Conservation (phyloP, 768 basidiomycete species). For the Pleurotus tuber-regium region DNA sequence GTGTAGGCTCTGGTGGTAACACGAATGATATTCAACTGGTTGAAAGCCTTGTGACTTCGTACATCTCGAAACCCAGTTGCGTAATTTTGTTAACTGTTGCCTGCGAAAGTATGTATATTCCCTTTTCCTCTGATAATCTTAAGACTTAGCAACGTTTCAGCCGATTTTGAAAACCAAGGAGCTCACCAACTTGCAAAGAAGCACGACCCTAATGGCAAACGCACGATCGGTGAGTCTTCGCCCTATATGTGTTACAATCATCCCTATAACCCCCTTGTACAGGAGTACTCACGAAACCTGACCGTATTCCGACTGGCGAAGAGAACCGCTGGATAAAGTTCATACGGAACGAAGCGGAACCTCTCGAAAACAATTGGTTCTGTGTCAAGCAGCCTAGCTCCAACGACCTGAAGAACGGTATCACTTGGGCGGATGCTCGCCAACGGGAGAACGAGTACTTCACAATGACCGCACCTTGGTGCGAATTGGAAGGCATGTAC, state of each 20-base stretch:
- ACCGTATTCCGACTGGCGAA: slow-evolving; percentile 57
- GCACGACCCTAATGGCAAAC: slow-evolving; percentile 57
- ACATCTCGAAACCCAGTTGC: slow-evolving; percentile 62
- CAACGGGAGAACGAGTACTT: slow-evolving; percentile 58
- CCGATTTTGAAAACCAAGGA: slow-evolving; percentile 79
- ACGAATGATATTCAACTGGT: slow-evolving; percentile 61
- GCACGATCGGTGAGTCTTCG: slow-evolving; percentile 62
- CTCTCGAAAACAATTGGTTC: slow-evolving; percentile 56
- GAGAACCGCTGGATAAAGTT: slow-evolving; percentile 55
- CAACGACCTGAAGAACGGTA: slow-evolving; percentile 43
- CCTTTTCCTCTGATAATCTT: neutral
- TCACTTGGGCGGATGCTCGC: slow-evolving; percentile 63
- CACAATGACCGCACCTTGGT: slow-evolving; percentile 48
- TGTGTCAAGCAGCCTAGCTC: slow-evolving; percentile 57
- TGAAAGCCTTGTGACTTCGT: slow-evolving; percentile 50
- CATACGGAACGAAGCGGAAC: slow-evolving; percentile 51
- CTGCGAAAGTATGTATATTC: slow-evolving; percentile 52
- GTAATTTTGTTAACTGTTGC: slow-evolving; percentile 59
- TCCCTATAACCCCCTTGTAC: neutral
- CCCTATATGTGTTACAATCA: neutral
- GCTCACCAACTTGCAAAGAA: slow-evolving; percentile 63
- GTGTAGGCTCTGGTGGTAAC: slow-evolving; percentile 46
- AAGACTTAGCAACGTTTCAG: slow-evolving; percentile 31
- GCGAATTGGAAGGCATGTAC: slow-evolving; percentile 45
- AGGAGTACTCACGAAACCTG: slow-evolving; percentile 78